Evolutionary conservation across 1,284 basidiomycete species (phyloP).

Genomic region (Ustilago bromivora): DNA sequence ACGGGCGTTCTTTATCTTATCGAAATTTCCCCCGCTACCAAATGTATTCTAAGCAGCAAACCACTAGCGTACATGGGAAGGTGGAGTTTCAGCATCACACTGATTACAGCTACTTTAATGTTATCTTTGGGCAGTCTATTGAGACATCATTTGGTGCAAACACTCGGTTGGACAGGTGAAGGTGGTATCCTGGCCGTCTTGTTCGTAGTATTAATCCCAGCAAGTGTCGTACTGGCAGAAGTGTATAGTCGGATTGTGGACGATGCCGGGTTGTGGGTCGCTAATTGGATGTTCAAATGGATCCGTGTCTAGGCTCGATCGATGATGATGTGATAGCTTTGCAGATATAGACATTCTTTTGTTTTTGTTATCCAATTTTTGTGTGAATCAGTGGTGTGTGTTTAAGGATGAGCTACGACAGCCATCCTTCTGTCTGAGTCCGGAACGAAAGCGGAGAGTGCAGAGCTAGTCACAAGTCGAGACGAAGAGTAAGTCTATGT

Average conservation of each 20-base stretch:
- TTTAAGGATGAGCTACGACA: no score
- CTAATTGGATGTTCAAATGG: slow-evolving; percentile 52
- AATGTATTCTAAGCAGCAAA: slow-evolving; percentile 16
- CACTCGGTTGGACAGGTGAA: slow-evolving; percentile 21
- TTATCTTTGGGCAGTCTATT: slow-evolving; percentile 49
- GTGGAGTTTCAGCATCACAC: slow-evolving; percentile 51
- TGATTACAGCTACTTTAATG: slow-evolving; percentile 55
- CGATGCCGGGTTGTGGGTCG: slow-evolving; percentile 25
- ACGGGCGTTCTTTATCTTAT: slow-evolving; percentile 49
- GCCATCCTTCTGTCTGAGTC: no score
- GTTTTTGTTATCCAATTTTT: background rate
- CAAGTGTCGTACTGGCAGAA: slow-evolving; percentile 27
- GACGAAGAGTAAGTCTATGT: no score
- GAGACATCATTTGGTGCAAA: slow-evolving; percentile 22
- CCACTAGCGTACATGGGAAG: slow-evolving; percentile 40
- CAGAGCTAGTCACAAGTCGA: no score
- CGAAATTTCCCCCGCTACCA: slow-evolving; percentile 32
- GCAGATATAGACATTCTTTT: slow-evolving; percentile 5
- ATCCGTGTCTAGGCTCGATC: slow-evolving; percentile 21
- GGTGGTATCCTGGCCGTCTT: slow-evolving; percentile 30
- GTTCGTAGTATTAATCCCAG: slow-evolving; percentile 38
- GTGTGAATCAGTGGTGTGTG: no score
- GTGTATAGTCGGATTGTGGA: slow-evolving; percentile 40
- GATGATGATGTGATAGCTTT: background rate
- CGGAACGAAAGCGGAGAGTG: no score